phyloP scores from a whole-genome alignment of 2,329 filamentous ascomycete species.

The Teratosphaeria nubilosa region DNA sequence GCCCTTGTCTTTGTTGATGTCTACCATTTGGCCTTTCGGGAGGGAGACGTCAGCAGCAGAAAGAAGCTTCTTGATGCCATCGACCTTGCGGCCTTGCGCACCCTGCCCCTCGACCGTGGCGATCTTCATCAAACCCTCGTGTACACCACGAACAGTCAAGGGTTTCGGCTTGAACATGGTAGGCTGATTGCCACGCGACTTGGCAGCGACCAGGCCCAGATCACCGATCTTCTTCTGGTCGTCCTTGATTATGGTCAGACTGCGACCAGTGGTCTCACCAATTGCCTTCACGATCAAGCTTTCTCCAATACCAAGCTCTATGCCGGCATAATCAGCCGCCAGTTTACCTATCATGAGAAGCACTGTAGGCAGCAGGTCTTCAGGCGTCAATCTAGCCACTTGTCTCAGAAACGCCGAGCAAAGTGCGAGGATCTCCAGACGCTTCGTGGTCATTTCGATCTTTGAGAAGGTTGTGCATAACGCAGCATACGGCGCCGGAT shows the following conservation, averaged over 20 bases:
- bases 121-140: constrained; percentile 78
- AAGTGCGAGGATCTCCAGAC: constrained; percentile 76
- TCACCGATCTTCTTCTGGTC: constrained; percentile 97
- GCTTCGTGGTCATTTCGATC: constrained; percentile 88
- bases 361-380: constrained; percentile 78
- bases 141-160: constrained; percentile 75
- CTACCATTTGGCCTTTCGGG: constrained; percentile 56
- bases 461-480: constrained; percentile 91
- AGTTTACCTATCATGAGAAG: constrained; percentile 97
- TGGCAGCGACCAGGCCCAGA: constrained; percentile 84
- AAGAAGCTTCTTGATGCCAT: constrained; percentile 91
- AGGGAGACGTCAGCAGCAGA: constrained; percentile 72
- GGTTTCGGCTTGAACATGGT: constrained; percentile 98
- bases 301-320: constrained; percentile 96
- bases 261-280: constrained; percentile 85
- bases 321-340: constrained; percentile 89
- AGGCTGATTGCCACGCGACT: constrained; percentile 87
- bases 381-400: constrained; percentile 81
- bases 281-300: constrained; percentile 98
- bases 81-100: constrained; percentile 82
- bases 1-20: constrained; percentile 86
- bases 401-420: constrained; percentile 87
- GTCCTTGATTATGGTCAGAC: constrained; percentile 77
- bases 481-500: constrained; percentile 87
- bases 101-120: constrained; percentile 80